A percentile compares a stretch with the other conserved stretches of the same genome.
Conservation (phyloP, 306 rosid species). For the Quercus variabilis region DNA sequence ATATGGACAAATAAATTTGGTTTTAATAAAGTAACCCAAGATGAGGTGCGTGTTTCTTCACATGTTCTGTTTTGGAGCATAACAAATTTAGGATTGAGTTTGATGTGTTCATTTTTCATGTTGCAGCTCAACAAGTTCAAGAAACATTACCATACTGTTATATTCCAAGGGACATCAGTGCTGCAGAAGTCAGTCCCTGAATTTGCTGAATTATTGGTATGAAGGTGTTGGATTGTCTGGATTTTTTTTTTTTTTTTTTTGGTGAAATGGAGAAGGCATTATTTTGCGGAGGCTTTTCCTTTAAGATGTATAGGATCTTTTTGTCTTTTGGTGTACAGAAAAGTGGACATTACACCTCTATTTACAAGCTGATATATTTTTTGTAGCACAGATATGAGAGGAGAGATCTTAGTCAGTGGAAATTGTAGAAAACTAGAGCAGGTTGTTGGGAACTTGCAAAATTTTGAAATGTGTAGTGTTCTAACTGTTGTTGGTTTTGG, state of each 20-base stretch:
- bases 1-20: conserved; percentile 73
- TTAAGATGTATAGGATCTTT: conserved; percentile 43
- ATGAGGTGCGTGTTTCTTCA: conserved; percentile 35
- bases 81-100: neutral
- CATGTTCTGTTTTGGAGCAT: neutral
- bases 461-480: conserved; percentile 21
- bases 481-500: neutral
- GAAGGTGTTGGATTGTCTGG: neutral
- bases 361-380: conserved; percentile 23
- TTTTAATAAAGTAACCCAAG: conserved; percentile 38
- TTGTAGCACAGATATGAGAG: conserved; percentile 30
- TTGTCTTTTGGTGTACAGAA: conserved; percentile 52
- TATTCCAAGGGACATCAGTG: conserved; percentile 71
- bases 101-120: neutral
- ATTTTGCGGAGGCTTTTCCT: conserved; percentile 21
- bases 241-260: conserved; percentile 6
- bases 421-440: conserved; percentile 21
- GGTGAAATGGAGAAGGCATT: conserved; percentile 10
- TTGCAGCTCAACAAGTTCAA: conserved; percentile 46
- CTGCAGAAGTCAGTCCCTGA: conserved; percentile 43
- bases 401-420: conserved; percentile 26
- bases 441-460: conserved; percentile 17
- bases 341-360: conserved; percentile 23
- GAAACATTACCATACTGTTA: conserved; percentile 69
- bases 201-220: conserved; percentile 22